A percentile compares a stretch with the other conserved stretches of the same genome.
phyloP scores from a whole-genome alignment of 2,329 filamentous ascomycete genomes.

The Talaromyces sp. region DNA sequence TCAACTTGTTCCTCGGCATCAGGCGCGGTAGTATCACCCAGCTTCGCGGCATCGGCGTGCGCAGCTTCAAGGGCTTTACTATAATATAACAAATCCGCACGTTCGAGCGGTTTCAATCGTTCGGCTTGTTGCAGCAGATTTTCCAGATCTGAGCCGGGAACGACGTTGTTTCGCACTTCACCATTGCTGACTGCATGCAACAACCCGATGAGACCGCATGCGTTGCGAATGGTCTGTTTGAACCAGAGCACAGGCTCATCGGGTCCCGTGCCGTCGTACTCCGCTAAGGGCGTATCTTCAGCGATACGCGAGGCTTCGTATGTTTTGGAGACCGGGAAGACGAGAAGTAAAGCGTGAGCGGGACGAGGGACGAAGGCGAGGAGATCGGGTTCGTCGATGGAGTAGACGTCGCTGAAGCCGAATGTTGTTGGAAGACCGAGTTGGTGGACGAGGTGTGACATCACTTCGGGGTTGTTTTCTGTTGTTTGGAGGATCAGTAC shows the following conservation, averaged over 20 bases:
- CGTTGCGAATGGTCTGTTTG: constrained; percentile 90
- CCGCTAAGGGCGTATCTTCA: constrained; percentile 65
- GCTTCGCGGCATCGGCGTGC: constrained; percentile 72
- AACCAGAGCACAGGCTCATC: constrained; percentile 85
- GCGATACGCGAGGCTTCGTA: constrained; percentile 75
- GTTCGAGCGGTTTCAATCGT: constrained; percentile 62
- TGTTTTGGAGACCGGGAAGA: constrained; percentile 77
- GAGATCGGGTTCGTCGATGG: constrained; percentile 79
- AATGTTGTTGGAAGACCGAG: constrained; percentile 79
- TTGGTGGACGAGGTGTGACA: constrained; percentile 76
- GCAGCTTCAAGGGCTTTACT: constrained; percentile 73
- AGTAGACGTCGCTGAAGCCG: constrained; percentile 86
- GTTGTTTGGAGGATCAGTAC: neutral
- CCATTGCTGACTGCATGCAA: constrained; percentile 82
- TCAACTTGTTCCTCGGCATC: constrained; percentile 79
- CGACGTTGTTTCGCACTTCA: constrained; percentile 61
- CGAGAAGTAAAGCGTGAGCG: constrained; percentile 81
- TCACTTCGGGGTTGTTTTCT: constrained; percentile 82
- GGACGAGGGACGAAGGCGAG: constrained; percentile 86
- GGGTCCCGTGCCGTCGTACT: constrained; percentile 67
- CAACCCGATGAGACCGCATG: constrained; percentile 86
- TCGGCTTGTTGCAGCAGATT: constrained; percentile 68
- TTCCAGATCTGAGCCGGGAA: constrained; percentile 47
- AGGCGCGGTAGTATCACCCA: constrained; percentile 77
- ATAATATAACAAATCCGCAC: constrained; percentile 74